Percentiles rank a stretch among this genome's conserved stretches.
Evolutionary conservation across 1,284 basidiomycete genomes (phyloP).

Genomic region (Spongiforma sp.): DNA sequence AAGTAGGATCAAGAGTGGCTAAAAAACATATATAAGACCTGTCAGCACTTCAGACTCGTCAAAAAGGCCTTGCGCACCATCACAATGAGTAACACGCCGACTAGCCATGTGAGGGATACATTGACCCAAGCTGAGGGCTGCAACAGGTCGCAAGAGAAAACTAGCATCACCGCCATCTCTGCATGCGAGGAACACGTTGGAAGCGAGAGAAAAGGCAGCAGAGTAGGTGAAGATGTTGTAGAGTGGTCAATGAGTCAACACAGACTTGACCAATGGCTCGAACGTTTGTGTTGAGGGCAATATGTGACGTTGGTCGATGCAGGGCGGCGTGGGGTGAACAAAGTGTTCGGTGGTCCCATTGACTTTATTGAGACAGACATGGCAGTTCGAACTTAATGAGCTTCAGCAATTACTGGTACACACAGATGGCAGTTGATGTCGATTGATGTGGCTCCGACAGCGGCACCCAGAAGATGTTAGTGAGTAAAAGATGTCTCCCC

Average conservation of each 20-base stretch:
- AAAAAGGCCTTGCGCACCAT: constrained; percentile 60
- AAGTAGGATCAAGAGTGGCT: constrained; percentile 53
- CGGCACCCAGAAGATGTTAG: too few species aligned
- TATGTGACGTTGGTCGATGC: too few species aligned
- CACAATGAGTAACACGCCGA: constrained; percentile 54
- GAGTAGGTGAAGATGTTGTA: constrained; percentile 58
- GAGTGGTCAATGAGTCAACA: constrained; percentile 60
- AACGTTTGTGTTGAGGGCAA: constrained; percentile 56
- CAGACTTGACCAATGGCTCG: constrained; percentile 62
- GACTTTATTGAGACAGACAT: too few species aligned
- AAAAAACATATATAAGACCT: constrained; percentile 6
- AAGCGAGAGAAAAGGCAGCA: constrained; percentile 50
- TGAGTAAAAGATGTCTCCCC: too few species aligned
- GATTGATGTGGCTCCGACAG: too few species aligned
- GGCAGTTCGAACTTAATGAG: too few species aligned
- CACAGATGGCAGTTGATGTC: too few species aligned
- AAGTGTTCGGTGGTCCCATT: too few species aligned
- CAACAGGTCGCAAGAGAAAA: constrained; percentile 28
- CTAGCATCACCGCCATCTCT: constrained; percentile 15
- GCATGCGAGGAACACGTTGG: constrained; percentile 41
- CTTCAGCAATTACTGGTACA: too few species aligned
- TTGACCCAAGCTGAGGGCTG: constrained; percentile 35
- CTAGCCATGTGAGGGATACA: constrained; percentile 41
- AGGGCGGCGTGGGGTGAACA: too few species aligned
- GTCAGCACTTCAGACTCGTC: constrained; percentile 44